Base-by-base conservation (phyloP, 2,329 filamentous ascomycete species). In the Dactylellina parvicollis region DNA sequence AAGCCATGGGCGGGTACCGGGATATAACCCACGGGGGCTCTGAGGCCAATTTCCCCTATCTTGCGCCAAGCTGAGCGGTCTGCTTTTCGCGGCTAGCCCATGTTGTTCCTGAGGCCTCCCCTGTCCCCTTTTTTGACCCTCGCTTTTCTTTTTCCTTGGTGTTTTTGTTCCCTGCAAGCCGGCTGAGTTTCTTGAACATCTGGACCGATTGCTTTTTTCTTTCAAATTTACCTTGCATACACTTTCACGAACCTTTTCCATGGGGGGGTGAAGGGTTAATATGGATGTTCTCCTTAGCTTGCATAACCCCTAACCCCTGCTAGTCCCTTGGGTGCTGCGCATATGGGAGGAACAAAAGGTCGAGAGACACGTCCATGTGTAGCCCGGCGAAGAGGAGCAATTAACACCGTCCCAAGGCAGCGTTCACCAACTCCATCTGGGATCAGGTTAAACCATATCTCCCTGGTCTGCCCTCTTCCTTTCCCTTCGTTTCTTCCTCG, bases 311-410 rank as follows among this genome's bases (percentile, higher is more conserved):
- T 60, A 60, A 65, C 47, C 67, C 67, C 59, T 72, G 59, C 67
- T 65, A 72, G 59, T 72, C 52, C 57, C 59, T 72, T 72, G 59
- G 59, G 52, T 47, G 52, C 46, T 69, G 67, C 67, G 67, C 67
- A 72, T 59, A 64, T 65, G 67, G 67, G 50, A 72, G 60, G 67
- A 72, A 72, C 47, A 62, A 62, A 57, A 61, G 49, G 42, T 55
- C 66, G 57, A 72, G 66, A 72, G 59, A 72, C 67, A 72, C 67
- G 67, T 72, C 59, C 67, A 71, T 72, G 59, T 72, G 67, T 60
- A 47, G 59, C 49, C 66, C 66, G 50, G 52, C 59, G 46, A 72
- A 61, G 50, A 52, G 47, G 36, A 46, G 52, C 67, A 36, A 65
- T 55, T 65, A 44, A 65, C 49, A 55, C 49, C 55, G 59, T 60